phyloP scores from a whole-genome alignment of 2,329 filamentous ascomycete genomes.

The Thermochaetoides dissita region DNA sequence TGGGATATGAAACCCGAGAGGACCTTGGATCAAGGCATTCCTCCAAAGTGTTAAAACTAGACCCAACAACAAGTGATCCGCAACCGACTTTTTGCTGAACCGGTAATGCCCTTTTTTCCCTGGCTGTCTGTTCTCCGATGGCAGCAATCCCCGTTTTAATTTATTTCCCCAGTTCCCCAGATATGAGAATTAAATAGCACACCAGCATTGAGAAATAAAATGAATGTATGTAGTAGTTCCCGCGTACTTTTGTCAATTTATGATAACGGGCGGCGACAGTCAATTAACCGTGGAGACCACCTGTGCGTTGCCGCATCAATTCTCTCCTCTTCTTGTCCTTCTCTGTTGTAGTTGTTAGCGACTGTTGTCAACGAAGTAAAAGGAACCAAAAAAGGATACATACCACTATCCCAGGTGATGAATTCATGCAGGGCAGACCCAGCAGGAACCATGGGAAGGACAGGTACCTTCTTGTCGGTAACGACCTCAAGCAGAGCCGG shows the following conservation, averaged over 20 bases:
- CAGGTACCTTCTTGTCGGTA: conserved; percentile 81
- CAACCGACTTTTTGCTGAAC: conserved; percentile 9
- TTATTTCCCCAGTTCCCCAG: conserved; percentile 2
- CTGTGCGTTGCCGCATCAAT: conserved; percentile 50
- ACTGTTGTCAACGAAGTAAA: conserved; percentile 4
- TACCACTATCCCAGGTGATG: conserved; percentile 70
- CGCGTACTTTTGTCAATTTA: background rate
- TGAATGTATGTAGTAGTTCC: background rate
- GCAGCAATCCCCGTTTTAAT: conserved; percentile 1
- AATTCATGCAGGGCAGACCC: conserved; percentile 86
- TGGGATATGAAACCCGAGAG: background rate
- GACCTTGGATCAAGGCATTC: background rate
- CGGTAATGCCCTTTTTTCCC: conserved; percentile 6
- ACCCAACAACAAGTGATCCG: conserved; percentile 6
- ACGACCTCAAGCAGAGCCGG: conserved; percentile 85
- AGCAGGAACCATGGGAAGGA: conserved; percentile 92
- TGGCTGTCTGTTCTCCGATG: background rate
- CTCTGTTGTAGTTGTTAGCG: conserved; percentile 32
- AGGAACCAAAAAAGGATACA: conserved; percentile 20
- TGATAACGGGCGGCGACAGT: background rate
- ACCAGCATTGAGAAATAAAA: background rate
- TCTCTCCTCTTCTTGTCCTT: conserved; percentile 56
- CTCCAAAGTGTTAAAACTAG: background rate
- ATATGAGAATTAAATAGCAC: background rate
- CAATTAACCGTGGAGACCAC: conserved; percentile 31